These are phyloP conservation scores for Arctium minus DNA, from an alignment of 129 eudicot species.

Conservation along the genomic window DNA sequence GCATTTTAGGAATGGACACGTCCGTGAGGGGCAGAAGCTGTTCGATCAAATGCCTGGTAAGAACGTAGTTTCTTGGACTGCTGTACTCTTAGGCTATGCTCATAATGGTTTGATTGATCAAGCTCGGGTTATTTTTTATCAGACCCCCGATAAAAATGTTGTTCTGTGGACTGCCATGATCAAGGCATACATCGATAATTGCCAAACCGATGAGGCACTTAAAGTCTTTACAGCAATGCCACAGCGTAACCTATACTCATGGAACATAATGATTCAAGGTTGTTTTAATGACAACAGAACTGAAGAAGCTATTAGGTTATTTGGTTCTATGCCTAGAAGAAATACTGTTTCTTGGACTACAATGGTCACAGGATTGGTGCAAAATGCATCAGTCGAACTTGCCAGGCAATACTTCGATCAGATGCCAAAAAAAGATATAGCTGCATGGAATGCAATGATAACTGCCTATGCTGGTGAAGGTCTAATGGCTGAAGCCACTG, in stretches of 20 bases:
- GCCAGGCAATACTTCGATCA: slow-evolving; percentile 42
- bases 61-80: slow-evolving; percentile 52
- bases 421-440: slow-evolving; percentile 48
- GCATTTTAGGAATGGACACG: slow-evolving; percentile 36
- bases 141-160: slow-evolving; percentile 38
- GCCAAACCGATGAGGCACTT: slow-evolving; percentile 32
- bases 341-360: slow-evolving; percentile 51
- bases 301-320: slow-evolving; percentile 36
- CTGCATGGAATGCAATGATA: slow-evolving; percentile 64
- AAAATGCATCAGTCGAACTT: slow-evolving; percentile 30
- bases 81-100: slow-evolving; percentile 37
- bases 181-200: slow-evolving; percentile 35
- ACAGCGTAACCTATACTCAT: slow-evolving; percentile 42
- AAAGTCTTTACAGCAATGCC: slow-evolving; percentile 40
- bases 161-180: slow-evolving; percentile 56
- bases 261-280: slow-evolving; percentile 44
- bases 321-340: slow-evolving; percentile 40
- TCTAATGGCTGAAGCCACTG: slow-evolving; percentile 35
- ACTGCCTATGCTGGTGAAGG: slow-evolving; percentile 39
- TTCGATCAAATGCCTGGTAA: slow-evolving; percentile 42
- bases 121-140: slow-evolving; percentile 39
- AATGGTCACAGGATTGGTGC: slow-evolving; percentile 45
- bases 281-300: slow-evolving; percentile 32
- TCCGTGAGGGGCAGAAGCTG: slow-evolving; percentile 33
- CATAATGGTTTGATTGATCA: slow-evolving; percentile 44